Conservation (phyloP, 805 yeast species). For the Candida wancherniae region DNA sequence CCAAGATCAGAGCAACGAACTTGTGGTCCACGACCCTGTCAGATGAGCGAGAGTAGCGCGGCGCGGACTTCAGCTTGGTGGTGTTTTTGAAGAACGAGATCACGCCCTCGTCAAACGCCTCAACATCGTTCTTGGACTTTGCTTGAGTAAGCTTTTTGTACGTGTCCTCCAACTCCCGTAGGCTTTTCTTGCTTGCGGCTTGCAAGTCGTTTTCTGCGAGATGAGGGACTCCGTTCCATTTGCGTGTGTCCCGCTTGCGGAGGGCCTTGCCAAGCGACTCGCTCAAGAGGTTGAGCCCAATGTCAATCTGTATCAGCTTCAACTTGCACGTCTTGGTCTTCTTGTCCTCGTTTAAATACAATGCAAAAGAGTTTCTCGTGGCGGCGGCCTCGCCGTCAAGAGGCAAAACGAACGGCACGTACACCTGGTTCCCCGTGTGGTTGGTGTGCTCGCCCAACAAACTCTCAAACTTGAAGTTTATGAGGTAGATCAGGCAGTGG, state of each 20-base stretch:
- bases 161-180: constrained; percentile 17
- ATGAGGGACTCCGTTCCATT: constrained; percentile 25
- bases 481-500: constrained; percentile 35
- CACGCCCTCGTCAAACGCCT: constrained; percentile 21
- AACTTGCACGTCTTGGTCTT: constrained; percentile 42
- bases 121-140: constrained; percentile 2
- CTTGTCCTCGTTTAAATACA: constrained; percentile 36
- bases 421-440: constrained; percentile 24
- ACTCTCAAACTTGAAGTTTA: constrained; percentile 43
- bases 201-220: constrained; percentile 21
- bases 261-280: constrained; percentile 68
- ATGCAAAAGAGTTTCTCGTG: constrained; percentile 37
- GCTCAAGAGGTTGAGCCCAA: constrained; percentile 62
- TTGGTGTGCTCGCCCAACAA: constrained; percentile 28
- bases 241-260: constrained; percentile 1
- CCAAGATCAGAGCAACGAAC: constrained; percentile 46
- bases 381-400: constrained; percentile 43
- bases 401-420: constrained; percentile 16
- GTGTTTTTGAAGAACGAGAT: constrained; percentile 17
- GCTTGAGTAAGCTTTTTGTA: constrained; percentile 12
- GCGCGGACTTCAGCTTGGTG: constrained; percentile 1
- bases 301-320: constrained; percentile 46
- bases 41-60: constrained; percentile 43
- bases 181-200: constrained; percentile 8
- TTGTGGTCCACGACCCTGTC: constrained; percentile 62